Evolutionary conservation across 1,284 basidiomycete genomes (phyloP), one percentile per base, ranked within the genome.

Genomic region (Malassezia sympodialis): DNA sequence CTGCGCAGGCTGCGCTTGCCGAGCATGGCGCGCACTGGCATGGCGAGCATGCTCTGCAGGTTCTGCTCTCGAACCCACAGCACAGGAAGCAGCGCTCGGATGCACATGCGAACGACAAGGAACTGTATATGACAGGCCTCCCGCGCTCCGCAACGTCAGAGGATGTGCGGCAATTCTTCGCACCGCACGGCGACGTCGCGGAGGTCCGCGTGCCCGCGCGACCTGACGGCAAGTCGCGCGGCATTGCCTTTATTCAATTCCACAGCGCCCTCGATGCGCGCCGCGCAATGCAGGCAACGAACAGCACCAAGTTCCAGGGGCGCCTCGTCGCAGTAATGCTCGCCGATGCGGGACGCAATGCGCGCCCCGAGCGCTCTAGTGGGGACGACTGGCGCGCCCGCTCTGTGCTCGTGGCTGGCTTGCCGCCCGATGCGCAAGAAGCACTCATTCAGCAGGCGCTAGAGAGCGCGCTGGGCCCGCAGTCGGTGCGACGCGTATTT

Each of bases 161-260:
- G 10, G 90, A 94, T 61, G 75, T 94, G 42, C 77, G 82, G 65
- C 84, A 81, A 59, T 68, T 90, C 3, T 94, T 94, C 75, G 80
- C 80, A 21, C 46, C 49, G 2, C 67, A 90, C 86, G 90, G 86
- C 70, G 69, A 78, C 0, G 77, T 96, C 52, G 87, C 85, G 66
- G 85, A 86, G 11, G 80, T 96, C 28, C 81, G 90, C 50, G 79
- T 96, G 67, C 82, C 83, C 0, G 77, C 81, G 51, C 86, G 90
- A 62, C 80, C 83, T 8, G 81, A 83, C 44, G 84, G 85, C 0
- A 79, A 82, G 34, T 80, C 80, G 35, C 88, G 84, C 73, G 93
- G 94, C 0, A 89, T 90, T 71, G 93, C 89, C 0, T 98, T 96
- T 67, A 80, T 98, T 19, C 90, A 96, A 69, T 96, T 88, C 72